Evolutionary conservation across 1,284 basidiomycete species (phyloP), one percentile per base, ranked within the genome.

Genomic region (Pascua guehoae): DNA sequence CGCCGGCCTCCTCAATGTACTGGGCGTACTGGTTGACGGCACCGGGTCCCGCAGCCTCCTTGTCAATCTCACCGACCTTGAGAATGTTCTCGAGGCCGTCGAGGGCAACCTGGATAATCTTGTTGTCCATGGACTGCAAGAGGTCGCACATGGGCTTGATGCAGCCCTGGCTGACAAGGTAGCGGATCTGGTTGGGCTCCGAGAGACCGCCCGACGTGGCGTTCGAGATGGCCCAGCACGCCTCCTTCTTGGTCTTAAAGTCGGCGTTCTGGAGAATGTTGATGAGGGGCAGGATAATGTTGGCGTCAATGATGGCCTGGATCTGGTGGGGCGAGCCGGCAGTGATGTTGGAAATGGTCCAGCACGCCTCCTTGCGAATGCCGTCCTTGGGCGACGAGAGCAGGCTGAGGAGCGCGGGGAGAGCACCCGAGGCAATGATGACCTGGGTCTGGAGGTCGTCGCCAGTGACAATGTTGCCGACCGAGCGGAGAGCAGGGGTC

Each of bases 151-250:
- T 83, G 18, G 96, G 96, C 80, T 97, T 97, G 81, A 98, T 97
- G 81, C 94, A 97, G 46, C 96, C 96, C 76, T 98, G 95, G 36
- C 85, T 84, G 61, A 99, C 96, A 57, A 99, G 89, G 79, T 98
- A 99, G 54, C 96, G 90, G 70, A 99, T 98, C 79, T 98, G 96
- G 48, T 87, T 82, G 49, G 96, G 96, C 75, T 99, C 93, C 69
- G 96, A 92, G 32, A 98, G 84, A 66, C 94, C 96, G 62, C 96
- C 96, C 47, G 92, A 96, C 41, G 96, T 99, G 11, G 96, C 96
- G 77, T 99, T 99, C 48, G 93, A 97, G 70, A 99, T 93, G 15
- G 96, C 96, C 96, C 96, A 99, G 81, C 94, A 98, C 5, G 96
- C 96, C 78, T 99, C 96, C 81, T 99, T 99, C 78, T 91, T 88